phyloP scores from a whole-genome alignment of 73 alveolate genomes.

The Tetrahymena borealis region DNA sequence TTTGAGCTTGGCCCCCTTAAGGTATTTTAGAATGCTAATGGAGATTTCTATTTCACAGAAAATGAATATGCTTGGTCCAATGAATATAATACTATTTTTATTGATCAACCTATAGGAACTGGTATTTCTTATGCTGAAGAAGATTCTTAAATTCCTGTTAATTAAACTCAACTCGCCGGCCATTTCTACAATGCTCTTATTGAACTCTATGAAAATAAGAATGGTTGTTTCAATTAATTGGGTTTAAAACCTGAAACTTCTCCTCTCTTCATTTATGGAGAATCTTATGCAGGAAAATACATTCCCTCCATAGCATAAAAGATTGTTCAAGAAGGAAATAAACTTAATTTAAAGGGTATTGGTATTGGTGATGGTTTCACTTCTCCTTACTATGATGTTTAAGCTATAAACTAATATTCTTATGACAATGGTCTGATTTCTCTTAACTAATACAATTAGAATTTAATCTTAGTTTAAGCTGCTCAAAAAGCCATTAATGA shows the following conservation, averaged over 20 bases:
- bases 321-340: not conserved
- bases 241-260: not conserved
- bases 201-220: not conserved
- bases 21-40: not conserved
- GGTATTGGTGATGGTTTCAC: slow-evolving; percentile 44
- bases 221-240: slow-evolving; percentile 21
- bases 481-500: slow-evolving; percentile 4
- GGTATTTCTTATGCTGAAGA: slow-evolving; percentile 33
- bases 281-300: slow-evolving; percentile 38
- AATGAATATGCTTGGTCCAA: slow-evolving; percentile 27
- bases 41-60: not conserved
- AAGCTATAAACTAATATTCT: slow-evolving; percentile 17
- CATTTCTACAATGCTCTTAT: slow-evolving; percentile 19
- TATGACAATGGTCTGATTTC: not conserved
- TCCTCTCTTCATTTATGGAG: slow-evolving; percentile 38
- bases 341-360: slow-evolving; percentile 22
- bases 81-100: slow-evolving; percentile 29
- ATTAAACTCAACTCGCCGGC: slow-evolving; percentile 10
- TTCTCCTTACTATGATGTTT: slow-evolving; percentile 20
- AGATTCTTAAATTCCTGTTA: slow-evolving; percentile 10
- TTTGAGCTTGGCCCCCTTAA: slow-evolving; percentile 35
- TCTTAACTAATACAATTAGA: not conserved
- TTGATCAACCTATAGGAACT: slow-evolving; percentile 36
- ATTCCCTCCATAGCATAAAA: slow-evolving; percentile 31
- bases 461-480: not conserved